These are phyloP conservation scores for Lecanicillium sp. DNA, from an alignment of 2,329 filamentous ascomycete species.

Conservation along the genomic window DNA sequence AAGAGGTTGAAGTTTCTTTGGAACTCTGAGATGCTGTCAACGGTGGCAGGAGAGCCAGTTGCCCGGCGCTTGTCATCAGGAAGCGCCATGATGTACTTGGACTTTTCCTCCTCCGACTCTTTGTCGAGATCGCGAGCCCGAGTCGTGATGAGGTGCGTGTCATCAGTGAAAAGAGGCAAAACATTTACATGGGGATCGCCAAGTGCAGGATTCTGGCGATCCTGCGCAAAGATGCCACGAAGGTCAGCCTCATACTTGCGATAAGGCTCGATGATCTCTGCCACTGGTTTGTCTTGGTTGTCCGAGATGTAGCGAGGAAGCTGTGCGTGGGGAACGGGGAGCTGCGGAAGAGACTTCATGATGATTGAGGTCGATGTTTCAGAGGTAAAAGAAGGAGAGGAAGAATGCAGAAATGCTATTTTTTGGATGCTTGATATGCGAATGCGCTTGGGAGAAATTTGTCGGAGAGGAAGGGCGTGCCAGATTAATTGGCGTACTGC, in stretches of 20 bases:
- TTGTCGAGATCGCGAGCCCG: conserved; percentile 52
- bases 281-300: conserved; percentile 47
- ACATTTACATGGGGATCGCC: conserved; percentile 55
- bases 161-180: conserved; percentile 57
- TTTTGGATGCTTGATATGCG: not conserved
- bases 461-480: not conserved
- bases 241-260: conserved; percentile 61
- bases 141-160: conserved; percentile 52
- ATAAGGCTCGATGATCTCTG: conserved; percentile 58
- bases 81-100: conserved; percentile 65
- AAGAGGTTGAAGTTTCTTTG: conserved; percentile 76
- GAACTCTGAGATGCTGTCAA: conserved; percentile 62
- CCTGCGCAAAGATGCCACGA: conserved; percentile 63
- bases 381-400: not conserved
- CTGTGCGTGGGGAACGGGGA: conserved; percentile 41
- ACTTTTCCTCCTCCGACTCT: conserved; percentile 55
- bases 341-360: conserved; percentile 33
- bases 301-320: conserved; percentile 48
- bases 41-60: conserved; percentile 61
- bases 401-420: too few relatives aligned
- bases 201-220: conserved; percentile 52
- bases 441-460: not conserved
- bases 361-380: conserved; percentile 26
- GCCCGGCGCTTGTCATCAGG: conserved; percentile 54
- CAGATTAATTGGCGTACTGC: too few relatives aligned